These are phyloP conservation scores for Eucalyptus dawsonii DNA, from an alignment of 345 rosid genomes.

Conservation along the genomic window DNA sequence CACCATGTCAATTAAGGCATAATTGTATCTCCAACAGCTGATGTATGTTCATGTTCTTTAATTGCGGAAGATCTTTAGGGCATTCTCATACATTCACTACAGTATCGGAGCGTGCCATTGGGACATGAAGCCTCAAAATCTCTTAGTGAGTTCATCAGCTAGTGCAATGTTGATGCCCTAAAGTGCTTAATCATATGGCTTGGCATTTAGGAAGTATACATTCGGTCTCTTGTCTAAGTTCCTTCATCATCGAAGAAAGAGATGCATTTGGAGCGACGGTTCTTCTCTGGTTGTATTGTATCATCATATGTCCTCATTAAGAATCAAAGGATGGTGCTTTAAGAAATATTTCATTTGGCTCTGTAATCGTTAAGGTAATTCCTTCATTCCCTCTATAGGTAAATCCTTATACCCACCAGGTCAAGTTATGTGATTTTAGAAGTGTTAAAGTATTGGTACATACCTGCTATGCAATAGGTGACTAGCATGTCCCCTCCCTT, in stretches of 20 bases:
- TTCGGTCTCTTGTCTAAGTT: neutral
- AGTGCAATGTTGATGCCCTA: neutral
- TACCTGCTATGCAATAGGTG: neutral
- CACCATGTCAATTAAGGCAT: too few relatives aligned
- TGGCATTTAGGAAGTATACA: neutral
- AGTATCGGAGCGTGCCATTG: slow-evolving; percentile 2
- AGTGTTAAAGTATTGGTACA: slow-evolving; percentile 7
- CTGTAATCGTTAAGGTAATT: neutral
- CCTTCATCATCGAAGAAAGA: neutral
- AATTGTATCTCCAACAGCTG: neutral
- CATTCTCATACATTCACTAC: neutral
- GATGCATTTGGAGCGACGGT: neutral
- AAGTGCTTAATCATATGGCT: neutral
- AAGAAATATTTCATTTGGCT: neutral
- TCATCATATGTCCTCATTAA: neutral
- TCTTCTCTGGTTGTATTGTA: neutral
- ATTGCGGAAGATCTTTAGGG: neutral
- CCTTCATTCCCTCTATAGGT: neutral
- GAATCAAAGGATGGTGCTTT: neutral
- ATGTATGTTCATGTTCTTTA: neutral
- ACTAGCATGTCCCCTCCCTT: neutral
- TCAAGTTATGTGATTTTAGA: slow-evolving; percentile 9
- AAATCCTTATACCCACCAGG: slow-evolving; percentile 10
- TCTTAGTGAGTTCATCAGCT: neutral
- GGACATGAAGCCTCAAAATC: slow-evolving; percentile 8